phyloP scores from a whole-genome alignment of 192 early-diverging fungal species.

The Coemansia sp. region DNA sequence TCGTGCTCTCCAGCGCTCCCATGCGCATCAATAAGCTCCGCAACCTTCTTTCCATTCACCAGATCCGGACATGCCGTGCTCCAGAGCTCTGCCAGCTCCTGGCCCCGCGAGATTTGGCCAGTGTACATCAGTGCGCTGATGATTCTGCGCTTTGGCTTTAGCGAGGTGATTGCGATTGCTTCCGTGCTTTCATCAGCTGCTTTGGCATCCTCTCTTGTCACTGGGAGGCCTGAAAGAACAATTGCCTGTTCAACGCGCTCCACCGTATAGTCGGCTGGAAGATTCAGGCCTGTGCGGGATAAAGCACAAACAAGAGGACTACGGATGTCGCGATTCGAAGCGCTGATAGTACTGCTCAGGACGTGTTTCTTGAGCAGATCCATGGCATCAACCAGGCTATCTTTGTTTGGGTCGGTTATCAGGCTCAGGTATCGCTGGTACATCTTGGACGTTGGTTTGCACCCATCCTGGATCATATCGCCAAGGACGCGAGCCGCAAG shows the following conservation, averaged over 20 bases:
- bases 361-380: slow-evolving; percentile 5
- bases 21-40: slow-evolving; percentile 28
- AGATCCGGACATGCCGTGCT: slow-evolving; percentile 18
- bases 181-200: neutral
- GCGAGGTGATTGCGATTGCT: slow-evolving; percentile 8
- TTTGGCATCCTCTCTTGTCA: neutral
- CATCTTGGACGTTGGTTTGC: slow-evolving; percentile 20
- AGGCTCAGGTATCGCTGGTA: slow-evolving; percentile 21
- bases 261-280: neutral
- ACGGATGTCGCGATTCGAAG: neutral
- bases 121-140: slow-evolving; percentile 25
- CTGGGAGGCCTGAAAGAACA: slow-evolving; percentile 9
- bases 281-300: neutral
- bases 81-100: slow-evolving; percentile 34
- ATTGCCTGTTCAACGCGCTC: slow-evolving; percentile 37
- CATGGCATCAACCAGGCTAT: neutral
- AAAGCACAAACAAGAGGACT: slow-evolving; percentile 30
- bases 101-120: slow-evolving; percentile 31
- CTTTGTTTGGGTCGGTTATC: slow-evolving; percentile 13
- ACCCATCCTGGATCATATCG: slow-evolving; percentile 22
- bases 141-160: slow-evolving; percentile 23
- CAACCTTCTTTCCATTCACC: slow-evolving; percentile 20
- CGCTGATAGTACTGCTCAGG: neutral
- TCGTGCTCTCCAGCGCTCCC: slow-evolving; percentile 13
- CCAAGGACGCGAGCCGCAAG: slow-evolving; percentile 30